Evolutionary conservation across 2,329 filamentous ascomycete genomes (phyloP).

Genomic region (Colletotrichum tropicicola): DNA sequence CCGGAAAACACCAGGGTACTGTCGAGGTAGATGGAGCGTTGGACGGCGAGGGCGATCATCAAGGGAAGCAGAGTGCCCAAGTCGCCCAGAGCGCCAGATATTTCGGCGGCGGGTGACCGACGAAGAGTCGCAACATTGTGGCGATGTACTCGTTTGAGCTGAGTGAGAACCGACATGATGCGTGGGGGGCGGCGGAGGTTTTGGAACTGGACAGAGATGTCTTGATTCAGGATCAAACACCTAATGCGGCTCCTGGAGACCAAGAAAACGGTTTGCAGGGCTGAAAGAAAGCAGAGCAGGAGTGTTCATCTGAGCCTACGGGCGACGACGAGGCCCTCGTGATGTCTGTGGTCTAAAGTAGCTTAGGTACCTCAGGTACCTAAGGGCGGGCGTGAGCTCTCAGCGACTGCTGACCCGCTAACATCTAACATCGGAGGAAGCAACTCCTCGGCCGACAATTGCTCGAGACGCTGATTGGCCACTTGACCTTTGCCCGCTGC

Average conservation of each 20-base stretch:
- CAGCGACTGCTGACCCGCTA: background rate
- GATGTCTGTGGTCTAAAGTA: background rate
- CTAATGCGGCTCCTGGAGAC: too few species aligned
- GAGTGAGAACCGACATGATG: constrained; percentile 25
- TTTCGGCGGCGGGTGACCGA: constrained; percentile 68
- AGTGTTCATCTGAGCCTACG: background rate
- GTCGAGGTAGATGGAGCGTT: constrained; percentile 81
- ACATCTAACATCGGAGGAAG: background rate
- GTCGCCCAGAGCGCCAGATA: constrained; percentile 89
- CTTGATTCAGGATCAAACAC: background rate
- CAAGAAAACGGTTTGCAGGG: background rate
- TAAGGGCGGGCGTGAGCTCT: background rate
- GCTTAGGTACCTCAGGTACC: too few species aligned
- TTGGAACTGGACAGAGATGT: background rate
- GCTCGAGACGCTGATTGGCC: constrained; percentile 6
- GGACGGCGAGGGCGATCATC: constrained; percentile 84
- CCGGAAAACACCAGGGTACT: constrained; percentile 91
- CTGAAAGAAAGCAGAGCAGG: background rate
- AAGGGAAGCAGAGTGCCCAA: constrained; percentile 90
- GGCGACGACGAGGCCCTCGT: constrained; percentile 17
- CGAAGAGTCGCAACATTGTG: constrained; percentile 61
- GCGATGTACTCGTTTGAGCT: constrained; percentile 43
- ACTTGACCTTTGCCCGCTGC: background rate
- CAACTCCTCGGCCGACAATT: constrained; percentile 18
- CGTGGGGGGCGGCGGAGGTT: background rate